A percentile compares a stretch with the other conserved stretches of the same genome.
Evolutionary conservation across 1,139 yeast genomes (phyloP).

Genomic region (Diutina neorugosa): DNA sequence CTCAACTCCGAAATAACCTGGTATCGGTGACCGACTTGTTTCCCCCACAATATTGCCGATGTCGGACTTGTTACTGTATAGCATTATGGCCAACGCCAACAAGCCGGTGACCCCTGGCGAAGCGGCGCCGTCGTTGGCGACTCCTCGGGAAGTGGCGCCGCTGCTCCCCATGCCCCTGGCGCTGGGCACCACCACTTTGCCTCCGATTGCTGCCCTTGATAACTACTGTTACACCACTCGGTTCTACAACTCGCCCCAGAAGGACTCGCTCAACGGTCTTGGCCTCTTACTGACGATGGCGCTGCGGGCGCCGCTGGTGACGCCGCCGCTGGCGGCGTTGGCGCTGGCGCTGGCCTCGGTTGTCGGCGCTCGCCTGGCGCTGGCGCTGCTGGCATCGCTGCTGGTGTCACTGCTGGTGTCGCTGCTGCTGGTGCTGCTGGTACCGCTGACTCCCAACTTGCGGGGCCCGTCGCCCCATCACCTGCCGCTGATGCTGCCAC

Average conservation of each 20-base stretch:
- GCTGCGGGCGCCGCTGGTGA: neutral
- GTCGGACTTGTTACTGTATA: constrained; percentile 3
- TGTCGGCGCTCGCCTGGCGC: neutral
- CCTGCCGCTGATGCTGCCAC: neutral
- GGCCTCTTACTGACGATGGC: neutral
- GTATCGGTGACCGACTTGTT: too few species aligned
- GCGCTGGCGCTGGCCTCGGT: neutral
- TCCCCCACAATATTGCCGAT: neutral
- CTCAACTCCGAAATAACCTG: neutral
- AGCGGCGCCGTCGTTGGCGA: neutral
- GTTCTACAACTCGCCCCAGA: neutral
- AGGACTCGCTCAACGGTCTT: neutral
- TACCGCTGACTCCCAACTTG: neutral
- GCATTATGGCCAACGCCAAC: neutral
- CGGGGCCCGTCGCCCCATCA: neutral
- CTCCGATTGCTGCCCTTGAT: constrained; percentile 2
- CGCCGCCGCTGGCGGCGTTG: neutral
- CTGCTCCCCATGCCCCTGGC: neutral
- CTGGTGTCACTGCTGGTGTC: neutral
- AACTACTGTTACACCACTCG: constrained; percentile 2
- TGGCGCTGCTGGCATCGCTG: neutral
- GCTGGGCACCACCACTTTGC: neutral
- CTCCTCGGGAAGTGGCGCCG: constrained; percentile 1
- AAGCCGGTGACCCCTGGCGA: neutral
- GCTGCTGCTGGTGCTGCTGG: neutral